phyloP scores from a whole-genome alignment of 2,329 filamentous ascomycete species.

The Monilinia fructigena region DNA sequence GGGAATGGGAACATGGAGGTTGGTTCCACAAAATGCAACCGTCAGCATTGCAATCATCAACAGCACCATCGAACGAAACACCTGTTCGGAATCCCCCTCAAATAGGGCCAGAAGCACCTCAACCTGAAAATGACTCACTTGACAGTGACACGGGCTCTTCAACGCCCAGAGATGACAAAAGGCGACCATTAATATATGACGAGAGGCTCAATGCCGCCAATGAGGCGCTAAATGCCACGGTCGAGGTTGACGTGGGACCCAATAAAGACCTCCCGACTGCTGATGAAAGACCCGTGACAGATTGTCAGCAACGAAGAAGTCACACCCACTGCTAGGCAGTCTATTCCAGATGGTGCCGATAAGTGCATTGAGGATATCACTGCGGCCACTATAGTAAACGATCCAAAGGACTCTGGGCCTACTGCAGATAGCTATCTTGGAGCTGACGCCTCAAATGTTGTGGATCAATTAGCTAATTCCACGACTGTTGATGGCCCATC shows the following conservation, averaged over 20 bases:
- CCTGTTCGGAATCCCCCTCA: constrained; percentile 15
- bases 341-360: not conserved
- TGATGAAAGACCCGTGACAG: constrained; percentile 7
- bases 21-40: constrained; percentile 60
- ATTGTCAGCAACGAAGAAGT: not conserved
- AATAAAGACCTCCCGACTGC: not conserved
- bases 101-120: constrained; percentile 3
- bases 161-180: not conserved
- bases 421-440: not conserved
- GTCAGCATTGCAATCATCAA: constrained; percentile 17
- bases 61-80: constrained; percentile 10
- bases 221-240: not conserved
- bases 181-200: constrained; percentile 9
- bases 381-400: not conserved
- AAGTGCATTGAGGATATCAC: not conserved
- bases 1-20: constrained; percentile 84
- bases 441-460: not conserved
- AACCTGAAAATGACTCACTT: constrained; percentile 9
- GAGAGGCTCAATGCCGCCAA: constrained; percentile 3
- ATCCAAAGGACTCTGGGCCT: not conserved
- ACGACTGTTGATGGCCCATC: not conserved
- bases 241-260: not conserved
- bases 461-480: not conserved
- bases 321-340: not conserved
- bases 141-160: not conserved